Percentiles rank a stretch among this genome's conserved stretches.
phyloP scores from a whole-genome alignment of 2,329 filamentous ascomycete genomes.

The Phialemoniopsis sp. region DNA sequence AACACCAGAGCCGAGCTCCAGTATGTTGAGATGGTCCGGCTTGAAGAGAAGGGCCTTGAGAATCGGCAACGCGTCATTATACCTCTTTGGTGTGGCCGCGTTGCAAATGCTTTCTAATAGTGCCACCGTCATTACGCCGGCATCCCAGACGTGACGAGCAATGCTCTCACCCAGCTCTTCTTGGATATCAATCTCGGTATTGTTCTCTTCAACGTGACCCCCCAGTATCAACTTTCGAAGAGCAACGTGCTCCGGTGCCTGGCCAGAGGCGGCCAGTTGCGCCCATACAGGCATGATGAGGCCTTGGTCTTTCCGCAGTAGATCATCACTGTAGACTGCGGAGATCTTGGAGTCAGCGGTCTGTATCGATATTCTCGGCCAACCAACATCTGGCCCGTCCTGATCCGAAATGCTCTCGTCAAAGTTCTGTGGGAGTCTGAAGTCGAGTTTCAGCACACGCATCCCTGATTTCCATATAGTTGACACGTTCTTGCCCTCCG shows the following conservation, averaged over 20 bases:
- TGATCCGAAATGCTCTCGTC: no score
- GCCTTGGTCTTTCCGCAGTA: conserved; percentile 15
- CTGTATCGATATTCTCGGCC: neutral
- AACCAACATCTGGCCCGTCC: neutral
- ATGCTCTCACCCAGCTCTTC: conserved; percentile 59
- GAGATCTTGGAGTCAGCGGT: neutral
- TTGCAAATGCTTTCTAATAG: conserved; percentile 23
- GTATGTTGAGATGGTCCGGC: conserved; percentile 28
- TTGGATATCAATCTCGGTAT: conserved; percentile 23
- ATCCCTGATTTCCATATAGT: conserved; percentile 23
- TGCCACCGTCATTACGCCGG: conserved; percentile 41
- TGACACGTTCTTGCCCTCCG: neutral
- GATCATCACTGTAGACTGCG: no score
- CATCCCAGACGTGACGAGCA: conserved; percentile 57
- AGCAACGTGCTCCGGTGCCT: conserved; percentile 13
- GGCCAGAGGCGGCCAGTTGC: conserved; percentile 14
- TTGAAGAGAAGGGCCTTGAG: neutral
- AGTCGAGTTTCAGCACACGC: conserved; percentile 28
- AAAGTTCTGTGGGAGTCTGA: conserved; percentile 18
- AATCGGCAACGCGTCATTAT: conserved; percentile 7
- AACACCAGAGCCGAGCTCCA: conserved; percentile 55
- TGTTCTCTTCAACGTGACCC: no score
- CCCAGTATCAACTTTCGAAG: conserved; percentile 20
- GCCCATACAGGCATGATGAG: conserved; percentile 40
- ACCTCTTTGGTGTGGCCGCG: conserved; percentile 10